Evolutionary conservation across 1,284 basidiomycete species (phyloP), one percentile per base, ranked within the genome.

Genomic region (Mycena citricolor): DNA sequence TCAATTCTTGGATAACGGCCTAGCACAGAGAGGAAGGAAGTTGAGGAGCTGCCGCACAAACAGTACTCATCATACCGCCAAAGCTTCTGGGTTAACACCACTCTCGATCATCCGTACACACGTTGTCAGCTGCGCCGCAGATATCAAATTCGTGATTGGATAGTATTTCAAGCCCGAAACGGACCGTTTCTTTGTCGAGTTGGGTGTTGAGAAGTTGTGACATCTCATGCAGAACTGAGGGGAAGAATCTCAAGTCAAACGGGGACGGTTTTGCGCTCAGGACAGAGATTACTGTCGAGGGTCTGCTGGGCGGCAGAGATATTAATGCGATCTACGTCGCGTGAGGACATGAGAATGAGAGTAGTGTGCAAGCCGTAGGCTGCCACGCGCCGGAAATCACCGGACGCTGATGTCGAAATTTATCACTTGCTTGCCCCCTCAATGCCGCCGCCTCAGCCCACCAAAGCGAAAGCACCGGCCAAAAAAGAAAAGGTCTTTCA

Each of bases 21-120:
- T 89, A 56, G n/a, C n/a, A n/a, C n/a, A n/a, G 14, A 48, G 22
- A 36, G 10, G 30, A 10, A 20, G 11, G 25, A 11, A 28, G n/a
- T 11, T 32, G 24, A 44, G 29, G 28, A 43, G 38, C 30, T 22
- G 32, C 28, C 21, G 20, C 24, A 37, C 28, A 26, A 24, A 37
- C 37, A 23, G 32, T 41, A 32, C 36, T 32, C 8, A 30, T 76
- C 83, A 51, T 59, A 92, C 90, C 54, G 90, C 90, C 38, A 93
- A 71, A 2, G 90, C 90, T 57, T 91, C 88, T 4, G 90, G 86
- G 57, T 90, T 90, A 30, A 86, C 86, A 5, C 90, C 90, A 52
- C 79, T 82, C 61, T 93, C 90, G 57, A 93, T 87, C 78, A 93
- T 80, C 46, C 80, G 76, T 13, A 91, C 78, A 59, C 89, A 92